Evolutionary conservation across 441 rosid species (phyloP).

Genomic region (Gossypium trilobum): DNA sequence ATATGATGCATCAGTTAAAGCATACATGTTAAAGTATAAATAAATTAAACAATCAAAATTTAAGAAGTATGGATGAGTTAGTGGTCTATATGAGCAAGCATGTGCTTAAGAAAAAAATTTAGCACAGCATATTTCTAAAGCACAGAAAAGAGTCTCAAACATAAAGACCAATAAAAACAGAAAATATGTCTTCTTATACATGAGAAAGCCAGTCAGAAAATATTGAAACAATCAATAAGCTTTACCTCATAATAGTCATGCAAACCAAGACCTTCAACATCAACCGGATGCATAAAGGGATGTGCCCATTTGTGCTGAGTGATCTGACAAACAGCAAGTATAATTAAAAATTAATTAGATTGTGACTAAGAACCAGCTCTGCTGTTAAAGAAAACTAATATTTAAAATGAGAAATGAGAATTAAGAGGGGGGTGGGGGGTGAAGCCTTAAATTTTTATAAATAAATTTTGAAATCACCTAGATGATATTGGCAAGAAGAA

Average conservation of each 20-base stretch:
- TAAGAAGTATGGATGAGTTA: not conserved
- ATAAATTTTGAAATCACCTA: not conserved
- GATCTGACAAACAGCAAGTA: constrained; percentile 35
- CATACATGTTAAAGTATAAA: constrained; percentile 3
- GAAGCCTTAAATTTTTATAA: not conserved
- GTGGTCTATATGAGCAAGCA: not conserved
- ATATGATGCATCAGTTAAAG: constrained; percentile 5
- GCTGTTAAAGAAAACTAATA: not conserved
- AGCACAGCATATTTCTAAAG: not conserved
- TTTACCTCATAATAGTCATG: constrained; percentile 78
- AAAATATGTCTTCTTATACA: not conserved
- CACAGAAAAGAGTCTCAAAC: not conserved
- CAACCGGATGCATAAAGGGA: constrained; percentile 92
- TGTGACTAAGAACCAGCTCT: not conserved
- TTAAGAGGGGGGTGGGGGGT: not conserved
- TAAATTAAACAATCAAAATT: not conserved
- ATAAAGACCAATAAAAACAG: not conserved
- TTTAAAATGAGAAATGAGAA: not conserved
- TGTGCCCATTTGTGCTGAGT: constrained; percentile 89
- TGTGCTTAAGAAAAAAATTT: not conserved
- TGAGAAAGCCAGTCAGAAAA: not conserved
- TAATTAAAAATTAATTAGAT: not conserved
- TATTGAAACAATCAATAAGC: not conserved
- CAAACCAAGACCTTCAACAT: constrained; percentile 76
- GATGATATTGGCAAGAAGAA: not conserved